Conservation (phyloP, 306 rosid species). For the Sicyos edulis region DNA sequence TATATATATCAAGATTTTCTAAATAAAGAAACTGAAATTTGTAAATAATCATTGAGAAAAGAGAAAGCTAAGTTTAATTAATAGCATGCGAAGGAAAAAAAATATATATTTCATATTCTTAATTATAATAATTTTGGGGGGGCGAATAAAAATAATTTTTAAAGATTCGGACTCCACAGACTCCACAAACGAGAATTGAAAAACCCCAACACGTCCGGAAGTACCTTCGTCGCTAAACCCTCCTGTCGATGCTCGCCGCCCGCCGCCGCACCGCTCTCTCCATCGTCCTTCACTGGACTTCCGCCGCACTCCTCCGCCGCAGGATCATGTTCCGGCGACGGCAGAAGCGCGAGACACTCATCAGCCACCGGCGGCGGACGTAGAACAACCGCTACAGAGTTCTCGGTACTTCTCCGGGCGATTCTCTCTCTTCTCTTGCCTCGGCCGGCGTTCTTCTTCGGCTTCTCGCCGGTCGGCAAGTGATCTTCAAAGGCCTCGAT, state of each 20-base stretch:
- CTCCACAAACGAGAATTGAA: conserved; percentile 63
- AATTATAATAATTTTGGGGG: conserved; percentile 13
- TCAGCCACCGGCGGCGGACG: conserved; percentile 8
- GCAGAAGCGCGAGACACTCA: not conserved
- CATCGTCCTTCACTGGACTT: conserved; percentile 2
- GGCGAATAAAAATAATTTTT: conserved; percentile 17
- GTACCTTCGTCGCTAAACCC: conserved; percentile 57
- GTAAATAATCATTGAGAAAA: not conserved
- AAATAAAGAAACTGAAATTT: not conserved
- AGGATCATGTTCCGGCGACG: conserved; percentile 9
- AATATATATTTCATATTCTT: not conserved
- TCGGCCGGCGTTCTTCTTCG: conserved; percentile 30
- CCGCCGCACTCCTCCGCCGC: not conserved
- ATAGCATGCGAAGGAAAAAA: not conserved
- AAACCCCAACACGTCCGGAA: conserved; percentile 65
- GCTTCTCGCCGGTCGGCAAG: conserved; percentile 35
- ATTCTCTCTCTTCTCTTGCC: conserved; percentile 32
- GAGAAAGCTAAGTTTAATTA: not conserved
- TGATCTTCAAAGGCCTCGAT: conserved; percentile 65
- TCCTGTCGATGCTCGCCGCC: conserved; percentile 33
- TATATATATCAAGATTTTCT: not conserved
- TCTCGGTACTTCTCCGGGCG: conserved; percentile 19
- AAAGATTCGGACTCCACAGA: conserved; percentile 67
- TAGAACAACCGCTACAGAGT: not conserved
- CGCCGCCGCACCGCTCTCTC: not conserved